Evolutionary conservation across 1,284 basidiomycete genomes (phyloP).

Genomic region (Sanghuangporus weigelae): DNA sequence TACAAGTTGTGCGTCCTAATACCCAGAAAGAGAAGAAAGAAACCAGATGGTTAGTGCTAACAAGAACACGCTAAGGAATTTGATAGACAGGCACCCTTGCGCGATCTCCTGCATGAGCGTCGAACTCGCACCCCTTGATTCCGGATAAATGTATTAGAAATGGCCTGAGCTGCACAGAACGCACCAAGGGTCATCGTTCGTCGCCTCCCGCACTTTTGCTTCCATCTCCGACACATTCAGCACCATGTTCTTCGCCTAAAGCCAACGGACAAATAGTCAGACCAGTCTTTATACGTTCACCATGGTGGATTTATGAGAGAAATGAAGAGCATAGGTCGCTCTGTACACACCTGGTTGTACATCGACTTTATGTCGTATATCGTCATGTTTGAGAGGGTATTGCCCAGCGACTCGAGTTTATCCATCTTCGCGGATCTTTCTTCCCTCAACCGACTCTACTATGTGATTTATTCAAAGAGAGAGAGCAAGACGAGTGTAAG

Average conservation of each 20-base stretch:
- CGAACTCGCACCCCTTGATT: slow-evolving; percentile 88
- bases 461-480: background rate
- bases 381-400: slow-evolving; percentile 67
- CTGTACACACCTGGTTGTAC: slow-evolving; percentile 77
- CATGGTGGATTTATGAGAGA: background rate
- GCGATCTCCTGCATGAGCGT: slow-evolving; percentile 99
- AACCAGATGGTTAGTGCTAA: background rate
- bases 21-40: slow-evolving; percentile 8
- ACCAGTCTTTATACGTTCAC: background rate
- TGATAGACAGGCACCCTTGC: too few species aligned
- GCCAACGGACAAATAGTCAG: background rate
- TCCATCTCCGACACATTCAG: slow-evolving; percentile 97
- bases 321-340: background rate
- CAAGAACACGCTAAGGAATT: slow-evolving; percentile 64
- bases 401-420: slow-evolving; percentile 59
- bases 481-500: background rate
- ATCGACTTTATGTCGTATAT: slow-evolving; percentile 92
- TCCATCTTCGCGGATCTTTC: slow-evolving; percentile 23
- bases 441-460: background rate
- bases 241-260: slow-evolving; percentile 82
- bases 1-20: slow-evolving; percentile 88
- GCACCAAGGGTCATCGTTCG: slow-evolving; percentile 97
- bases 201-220: slow-evolving; percentile 94
- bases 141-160: background rate
- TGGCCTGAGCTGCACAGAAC: slow-evolving; percentile 23